These are phyloP conservation scores for Artemisia argyi DNA, from an alignment of 129 eudicot species.

Conservation along the genomic window DNA sequence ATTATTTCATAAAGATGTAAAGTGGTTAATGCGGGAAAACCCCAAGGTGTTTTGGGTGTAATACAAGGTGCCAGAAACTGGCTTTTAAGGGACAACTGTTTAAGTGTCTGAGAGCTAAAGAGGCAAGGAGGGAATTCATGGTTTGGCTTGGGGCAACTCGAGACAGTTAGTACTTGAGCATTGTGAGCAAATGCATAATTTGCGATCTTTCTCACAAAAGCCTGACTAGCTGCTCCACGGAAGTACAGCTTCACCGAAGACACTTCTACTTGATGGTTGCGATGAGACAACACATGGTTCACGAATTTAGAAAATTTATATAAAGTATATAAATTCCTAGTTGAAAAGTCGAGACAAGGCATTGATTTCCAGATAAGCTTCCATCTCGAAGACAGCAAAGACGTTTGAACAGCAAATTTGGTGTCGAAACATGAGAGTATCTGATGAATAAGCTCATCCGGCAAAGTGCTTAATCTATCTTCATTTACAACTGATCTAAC, in stretches of 20 bases:
- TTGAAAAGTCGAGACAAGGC: too few species aligned
- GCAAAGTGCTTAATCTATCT: conserved; percentile 35
- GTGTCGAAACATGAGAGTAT: conserved; percentile 22
- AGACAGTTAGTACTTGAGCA: conserved; percentile 6
- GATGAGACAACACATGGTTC: conserved; percentile 5
- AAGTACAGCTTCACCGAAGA: conserved; percentile 9
- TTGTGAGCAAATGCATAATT: conserved; percentile 25
- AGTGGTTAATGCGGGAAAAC: conserved; percentile 23
- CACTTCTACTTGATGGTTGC: conserved; percentile 10
- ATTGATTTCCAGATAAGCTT: conserved; percentile 26
- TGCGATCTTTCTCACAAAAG: conserved; percentile 5
- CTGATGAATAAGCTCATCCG: conserved; percentile 27
- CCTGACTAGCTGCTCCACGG: background rate
- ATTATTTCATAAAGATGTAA: background rate
- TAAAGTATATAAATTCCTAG: background rate
- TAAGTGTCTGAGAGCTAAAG: conserved; percentile 23
- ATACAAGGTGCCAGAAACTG: background rate
- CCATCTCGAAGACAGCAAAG: conserved; percentile 26
- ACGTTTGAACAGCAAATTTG: conserved; percentile 19
- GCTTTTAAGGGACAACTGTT: background rate
- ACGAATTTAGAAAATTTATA: conserved; percentile 16
- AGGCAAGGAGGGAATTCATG: background rate
- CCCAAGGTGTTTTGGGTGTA: conserved; percentile 21
- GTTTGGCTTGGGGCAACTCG: background rate
- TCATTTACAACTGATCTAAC: background rate